Evolutionary conservation across 768 basidiomycete species (phyloP), one percentile per base, ranked within the genome.

Genomic region (Naganishia onofrii): DNA sequence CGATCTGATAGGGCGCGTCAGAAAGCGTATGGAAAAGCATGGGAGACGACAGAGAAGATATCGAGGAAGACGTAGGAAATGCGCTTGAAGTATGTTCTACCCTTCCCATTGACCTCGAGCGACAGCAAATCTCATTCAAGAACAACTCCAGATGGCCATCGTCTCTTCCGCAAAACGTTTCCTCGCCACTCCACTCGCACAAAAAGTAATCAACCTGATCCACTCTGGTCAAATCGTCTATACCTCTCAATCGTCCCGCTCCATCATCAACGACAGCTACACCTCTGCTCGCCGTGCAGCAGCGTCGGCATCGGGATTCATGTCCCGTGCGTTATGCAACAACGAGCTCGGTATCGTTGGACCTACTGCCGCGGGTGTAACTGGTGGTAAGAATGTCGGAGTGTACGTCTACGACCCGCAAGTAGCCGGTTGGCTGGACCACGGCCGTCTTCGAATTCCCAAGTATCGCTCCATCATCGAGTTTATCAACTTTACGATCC

Each of bases 201-300:
- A 97, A 79, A 87, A 87, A 66, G 88, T 96, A 31, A 87, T 97
- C 42, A 88, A 89, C 74, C 90, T 93, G 66, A 91, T 99, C 58
- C 90, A 93, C 80, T 83, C 86, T 3, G 95, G 83, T 31, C 74
- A 79, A 36, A 76, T 83, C 57, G 78, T 82, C 36, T 84, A 83
- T 72, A 72, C 74, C 7, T 75, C 79, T 42, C 84, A 86, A 8
- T 80, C 83, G 0, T 85, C 82, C 57, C 87, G 89, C 29, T 90
- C 92, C 1, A 85, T 98, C 63, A 84, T 98, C 9, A 88, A 89
- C 21, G 95, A 97, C 80, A 90, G 91, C 76, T 97, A 97, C 83
- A 92, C 77, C 29, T 80, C 78, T 3, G 77, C 48, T n/a, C 63
- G 65, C 15, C 64, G 70, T 12, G 54, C 56, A 28, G 48, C 63